phyloP scores from a whole-genome alignment of 495 filamentous ascomycete genomes.

The Hyaloscypha variabilis region DNA sequence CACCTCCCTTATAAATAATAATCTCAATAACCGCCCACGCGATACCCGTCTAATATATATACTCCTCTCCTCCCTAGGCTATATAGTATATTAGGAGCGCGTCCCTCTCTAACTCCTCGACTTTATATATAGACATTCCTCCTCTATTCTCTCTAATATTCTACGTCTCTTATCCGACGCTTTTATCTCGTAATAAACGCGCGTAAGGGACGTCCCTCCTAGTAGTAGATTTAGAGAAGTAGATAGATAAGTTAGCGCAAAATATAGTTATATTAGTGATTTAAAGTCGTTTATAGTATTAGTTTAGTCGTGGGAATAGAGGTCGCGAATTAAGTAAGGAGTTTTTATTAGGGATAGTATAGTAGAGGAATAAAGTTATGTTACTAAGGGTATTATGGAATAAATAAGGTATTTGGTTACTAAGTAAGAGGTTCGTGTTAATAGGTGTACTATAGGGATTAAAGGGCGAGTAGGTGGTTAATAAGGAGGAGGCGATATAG shows the following conservation, averaged over 20 bases:
- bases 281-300: conserved; percentile 48
- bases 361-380: conserved; percentile 78
- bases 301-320: conserved; percentile 51
- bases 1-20: conserved; percentile 61
- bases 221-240: conserved; percentile 44
- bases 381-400: conserved; percentile 70
- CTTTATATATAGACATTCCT: conserved; percentile 87
- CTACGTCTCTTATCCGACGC: conserved; percentile 64
- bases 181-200: conserved; percentile 57
- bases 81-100: conserved; percentile 88
- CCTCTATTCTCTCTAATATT: conserved; percentile 64
- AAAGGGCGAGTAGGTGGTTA: conserved; percentile 66
- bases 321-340: conserved; percentile 75
- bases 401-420: conserved; percentile 82
- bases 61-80: conserved; percentile 83
- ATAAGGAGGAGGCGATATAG: neutral
- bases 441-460: conserved; percentile 86
- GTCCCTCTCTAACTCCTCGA: conserved; percentile 94
- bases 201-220: conserved; percentile 46
- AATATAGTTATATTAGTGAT: conserved; percentile 55
- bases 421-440: conserved; percentile 88
- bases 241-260: conserved; percentile 44
- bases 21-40: conserved; percentile 74
- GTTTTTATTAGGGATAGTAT: conserved; percentile 81
- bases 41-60: conserved; percentile 92